These are phyloP conservation scores for Eucalyptus leucophloia DNA, from an alignment of 345 rosid species.

Conservation along the genomic window DNA sequence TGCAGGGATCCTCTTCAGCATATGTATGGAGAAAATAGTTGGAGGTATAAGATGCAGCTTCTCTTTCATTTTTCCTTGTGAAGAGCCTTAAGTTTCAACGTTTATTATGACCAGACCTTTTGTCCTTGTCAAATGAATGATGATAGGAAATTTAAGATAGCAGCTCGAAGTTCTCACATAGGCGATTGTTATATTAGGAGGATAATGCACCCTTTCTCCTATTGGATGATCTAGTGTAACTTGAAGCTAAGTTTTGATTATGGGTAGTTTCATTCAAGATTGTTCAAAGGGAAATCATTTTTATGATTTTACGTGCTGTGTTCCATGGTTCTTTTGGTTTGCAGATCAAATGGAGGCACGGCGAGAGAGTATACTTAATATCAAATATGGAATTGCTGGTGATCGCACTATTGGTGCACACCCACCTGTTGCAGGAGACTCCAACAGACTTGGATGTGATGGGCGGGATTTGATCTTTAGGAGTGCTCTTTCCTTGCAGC, in stretches of 20 bases:
- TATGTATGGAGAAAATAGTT: conserved; percentile 39
- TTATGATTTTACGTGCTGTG: not conserved
- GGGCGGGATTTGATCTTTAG: conserved; percentile 60
- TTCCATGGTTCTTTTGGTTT: not conserved
- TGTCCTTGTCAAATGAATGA: not conserved
- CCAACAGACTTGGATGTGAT: conserved; percentile 15
- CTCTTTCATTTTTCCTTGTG: not conserved
- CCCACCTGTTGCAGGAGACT: conserved; percentile 41
- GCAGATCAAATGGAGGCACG: not conserved
- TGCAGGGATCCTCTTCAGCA: conserved; percentile 68
- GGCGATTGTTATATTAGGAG: not conserved
- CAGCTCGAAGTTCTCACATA: not conserved
- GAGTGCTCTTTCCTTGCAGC: conserved; percentile 68
- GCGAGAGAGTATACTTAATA: conserved; percentile 64
- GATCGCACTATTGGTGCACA: conserved; percentile 79
- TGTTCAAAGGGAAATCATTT: not conserved
- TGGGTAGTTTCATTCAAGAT: not conserved
- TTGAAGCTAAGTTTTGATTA: not conserved
- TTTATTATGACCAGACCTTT: not conserved
- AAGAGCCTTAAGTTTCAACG: not conserved
- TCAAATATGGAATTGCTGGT: conserved; percentile 69
- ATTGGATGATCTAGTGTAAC: not conserved
- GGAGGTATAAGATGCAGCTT: conserved; percentile 24
- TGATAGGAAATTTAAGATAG: not conserved
- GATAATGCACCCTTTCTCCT: not conserved